Evolutionary conservation across 305 asterid genomes (phyloP).

Genomic region (Plantago coronopus): DNA sequence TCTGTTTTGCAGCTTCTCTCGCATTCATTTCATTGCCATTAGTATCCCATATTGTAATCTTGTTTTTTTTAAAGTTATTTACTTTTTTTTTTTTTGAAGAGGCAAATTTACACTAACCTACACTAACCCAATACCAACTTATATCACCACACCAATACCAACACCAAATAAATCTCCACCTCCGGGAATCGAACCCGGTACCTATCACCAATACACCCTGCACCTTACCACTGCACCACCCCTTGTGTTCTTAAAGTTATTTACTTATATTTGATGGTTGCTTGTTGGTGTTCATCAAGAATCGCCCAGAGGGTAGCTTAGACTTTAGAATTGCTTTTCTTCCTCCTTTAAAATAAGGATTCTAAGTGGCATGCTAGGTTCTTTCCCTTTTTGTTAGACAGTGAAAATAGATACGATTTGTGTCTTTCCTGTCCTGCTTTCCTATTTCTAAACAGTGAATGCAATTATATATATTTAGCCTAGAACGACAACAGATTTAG

Average conservation of each 20-base stretch:
- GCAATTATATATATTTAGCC: background rate
- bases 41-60: constrained; percentile 6
- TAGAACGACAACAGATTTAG: background rate
- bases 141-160: too few relatives aligned
- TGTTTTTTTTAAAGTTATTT: constrained; percentile 13
- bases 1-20: constrained; percentile 17
- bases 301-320: background rate
- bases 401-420: background rate
- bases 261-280: constrained; percentile 2
- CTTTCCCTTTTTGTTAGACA: constrained; percentile 9
- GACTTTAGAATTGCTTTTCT: background rate
- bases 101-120: too few relatives aligned
- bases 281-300: constrained; percentile 3
- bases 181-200: too few relatives aligned
- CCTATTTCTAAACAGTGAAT: background rate
- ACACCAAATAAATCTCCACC: too few relatives aligned
- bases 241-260: too few relatives aligned
- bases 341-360: too few relatives aligned
- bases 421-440: constrained; percentile 13
- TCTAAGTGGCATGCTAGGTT: constrained; percentile 8
- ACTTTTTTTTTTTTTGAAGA: too few relatives aligned
- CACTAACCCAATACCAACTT: too few relatives aligned
- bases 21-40: constrained; percentile 12
- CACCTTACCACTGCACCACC: too few relatives aligned
- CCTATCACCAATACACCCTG: too few relatives aligned